These are phyloP conservation scores for Lotmaria passim DNA, from an alignment of 208 protist species.

Conservation along the genomic window DNA sequence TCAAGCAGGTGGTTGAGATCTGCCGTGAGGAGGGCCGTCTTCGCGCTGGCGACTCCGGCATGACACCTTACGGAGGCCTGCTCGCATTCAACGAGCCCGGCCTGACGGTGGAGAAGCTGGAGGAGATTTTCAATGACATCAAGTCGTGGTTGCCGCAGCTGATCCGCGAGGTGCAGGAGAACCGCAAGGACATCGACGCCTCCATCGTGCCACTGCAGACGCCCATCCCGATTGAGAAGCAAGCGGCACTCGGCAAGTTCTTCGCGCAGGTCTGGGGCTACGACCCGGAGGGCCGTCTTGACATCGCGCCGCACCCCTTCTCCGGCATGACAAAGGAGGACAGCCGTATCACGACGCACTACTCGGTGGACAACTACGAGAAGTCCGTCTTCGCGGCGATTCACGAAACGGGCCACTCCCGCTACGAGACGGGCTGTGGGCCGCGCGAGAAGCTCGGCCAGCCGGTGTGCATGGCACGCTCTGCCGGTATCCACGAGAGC, in stretches of 20 bases:
- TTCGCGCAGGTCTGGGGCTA: conserved; percentile 73
- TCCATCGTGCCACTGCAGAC: conserved; percentile 37
- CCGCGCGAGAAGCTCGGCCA: conserved; percentile 51
- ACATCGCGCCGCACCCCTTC: conserved; percentile 86
- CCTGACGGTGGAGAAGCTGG: conserved; percentile 48
- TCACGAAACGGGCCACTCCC: conserved; percentile 85
- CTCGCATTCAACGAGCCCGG: conserved; percentile 74
- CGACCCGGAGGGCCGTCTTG: conserved; percentile 81
- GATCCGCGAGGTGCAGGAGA: conserved; percentile 14
- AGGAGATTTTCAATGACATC: conserved; percentile 58
- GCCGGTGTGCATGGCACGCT: conserved; percentile 58
- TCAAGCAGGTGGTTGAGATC: conserved; percentile 71
- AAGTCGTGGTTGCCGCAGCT: conserved; percentile 16
- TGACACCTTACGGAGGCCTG: conserved; percentile 67
- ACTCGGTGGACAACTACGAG: conserved; percentile 50
- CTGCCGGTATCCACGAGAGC: too few relatives aligned
- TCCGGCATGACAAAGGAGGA: conserved; percentile 78
- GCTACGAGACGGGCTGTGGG: conserved; percentile 80
- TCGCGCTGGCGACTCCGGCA: conserved; percentile 36
- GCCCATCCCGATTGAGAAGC: conserved; percentile 52
- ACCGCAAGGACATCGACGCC: conserved; percentile 15
- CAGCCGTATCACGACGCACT: conserved; percentile 83
- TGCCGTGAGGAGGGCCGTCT: conserved; percentile 59
- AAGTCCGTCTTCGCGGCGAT: conserved; percentile 63
- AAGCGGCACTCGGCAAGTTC: conserved; percentile 41